Evolutionary conservation across 768 basidiomycete genomes (phyloP), one percentile per base, ranked within the genome.

Genomic region (Mycena latifolia): DNA sequence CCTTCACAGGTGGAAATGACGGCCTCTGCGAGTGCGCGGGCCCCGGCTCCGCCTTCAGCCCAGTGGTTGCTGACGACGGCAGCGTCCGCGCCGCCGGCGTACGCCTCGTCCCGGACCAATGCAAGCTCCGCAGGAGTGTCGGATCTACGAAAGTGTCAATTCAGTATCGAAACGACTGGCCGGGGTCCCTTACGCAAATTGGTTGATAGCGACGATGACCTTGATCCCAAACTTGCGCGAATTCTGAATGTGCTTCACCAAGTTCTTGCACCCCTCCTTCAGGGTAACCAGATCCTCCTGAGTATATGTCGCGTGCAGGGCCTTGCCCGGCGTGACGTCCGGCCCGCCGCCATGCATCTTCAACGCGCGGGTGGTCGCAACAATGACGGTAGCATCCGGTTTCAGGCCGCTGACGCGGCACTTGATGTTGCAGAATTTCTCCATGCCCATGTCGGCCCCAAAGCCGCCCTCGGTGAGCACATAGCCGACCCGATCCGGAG

Each of bases 281-380:
- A 99, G 89, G 14, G 89, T 93, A 64, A 91, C 91, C 54, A 98
- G 85, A 75, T 98, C 89, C 81, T 99, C 97, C 76, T 92, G 92
- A 65, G 93, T 94, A 78, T 99, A 99, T 46, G 94, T 95, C 51
- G 94, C 94, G 69, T 93, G 92, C 45, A 99, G 86, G 25, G 96
- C 88, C 78, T 98, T 98, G 55, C 97, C 97, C 28, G 97, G 97
- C 2, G 93, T 93, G 57, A 99, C 96, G 27, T 98, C 96, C 7
- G 97, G 97, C 64, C 93, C 98, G 65, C 97, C 97, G 46, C 97
- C 97, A 76, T 99, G 97, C 97, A 99, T 99, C 86, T 99, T 99
- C 66, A 99, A 83, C 24, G 97, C 97, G 70, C 97, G 92, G 29
- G 97, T 96, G 5, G 97, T 99, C 9, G 97, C 98, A 57, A 99